Evolutionary conservation across 2,329 filamentous ascomycete genomes (phyloP).

Genomic region (Beauveria sp.): DNA sequence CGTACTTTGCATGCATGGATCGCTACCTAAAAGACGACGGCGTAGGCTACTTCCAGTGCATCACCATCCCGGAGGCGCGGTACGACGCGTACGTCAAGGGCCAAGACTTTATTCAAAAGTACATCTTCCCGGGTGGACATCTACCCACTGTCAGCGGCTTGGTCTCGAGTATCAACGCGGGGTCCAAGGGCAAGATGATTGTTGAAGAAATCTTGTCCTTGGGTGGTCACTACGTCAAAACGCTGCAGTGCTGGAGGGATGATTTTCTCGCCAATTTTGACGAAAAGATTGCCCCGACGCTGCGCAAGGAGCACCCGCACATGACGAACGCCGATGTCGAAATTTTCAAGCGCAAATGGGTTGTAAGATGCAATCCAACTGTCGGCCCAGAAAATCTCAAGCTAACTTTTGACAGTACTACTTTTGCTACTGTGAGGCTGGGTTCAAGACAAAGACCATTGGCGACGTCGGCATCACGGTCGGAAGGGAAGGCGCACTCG

Average conservation of each 20-base stretch:
- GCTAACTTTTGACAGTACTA: slow-evolving; percentile 46
- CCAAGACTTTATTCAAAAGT: slow-evolving; percentile 68
- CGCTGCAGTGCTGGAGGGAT: slow-evolving; percentile 60
- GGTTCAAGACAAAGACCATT: slow-evolving; percentile 62
- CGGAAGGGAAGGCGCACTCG: slow-evolving; percentile 53
- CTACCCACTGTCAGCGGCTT: slow-evolving; percentile 53
- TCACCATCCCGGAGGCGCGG: slow-evolving; percentile 64
- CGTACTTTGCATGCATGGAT: slow-evolving; percentile 60
- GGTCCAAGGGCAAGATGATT: slow-evolving; percentile 54
- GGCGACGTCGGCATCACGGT: slow-evolving; percentile 68
- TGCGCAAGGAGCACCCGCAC: slow-evolving; percentile 47
- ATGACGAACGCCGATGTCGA: slow-evolving; percentile 57
- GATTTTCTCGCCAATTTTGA: slow-evolving; percentile 58
- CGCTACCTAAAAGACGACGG: slow-evolving; percentile 58
- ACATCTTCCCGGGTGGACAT: slow-evolving; percentile 72
- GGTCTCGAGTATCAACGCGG: slow-evolving; percentile 50
- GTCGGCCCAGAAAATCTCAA: neutral
- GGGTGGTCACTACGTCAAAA: slow-evolving; percentile 65
- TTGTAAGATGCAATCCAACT: slow-evolving; percentile 33
- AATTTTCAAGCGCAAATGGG: slow-evolving; percentile 64
- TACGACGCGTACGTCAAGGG: slow-evolving; percentile 58
- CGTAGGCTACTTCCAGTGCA: slow-evolving; percentile 66
- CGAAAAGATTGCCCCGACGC: slow-evolving; percentile 47
- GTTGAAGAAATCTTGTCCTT: slow-evolving; percentile 64
- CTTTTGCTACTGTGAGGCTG: slow-evolving; percentile 68